Evolutionary conservation across 1,139 yeast genomes (phyloP).

Genomic region (Debaryomyces robertsiae): DNA sequence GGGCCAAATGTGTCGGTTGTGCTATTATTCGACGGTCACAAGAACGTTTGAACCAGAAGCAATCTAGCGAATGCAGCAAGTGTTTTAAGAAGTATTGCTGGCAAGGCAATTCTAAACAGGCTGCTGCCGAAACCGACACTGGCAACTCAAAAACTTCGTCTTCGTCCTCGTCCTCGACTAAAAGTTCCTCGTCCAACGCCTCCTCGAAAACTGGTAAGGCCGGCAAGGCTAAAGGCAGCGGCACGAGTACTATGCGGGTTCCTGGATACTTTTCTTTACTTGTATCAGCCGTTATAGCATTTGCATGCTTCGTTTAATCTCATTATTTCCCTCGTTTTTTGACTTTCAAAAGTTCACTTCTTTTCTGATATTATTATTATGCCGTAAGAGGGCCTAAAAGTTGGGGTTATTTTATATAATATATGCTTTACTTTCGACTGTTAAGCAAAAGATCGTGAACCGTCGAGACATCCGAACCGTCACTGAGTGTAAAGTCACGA

Average conservation of each 20-base stretch:
- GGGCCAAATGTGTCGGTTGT: conserved; percentile 51
- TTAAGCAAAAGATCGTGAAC: background rate
- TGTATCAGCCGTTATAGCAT: conserved; percentile 1
- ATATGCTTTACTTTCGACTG: background rate
- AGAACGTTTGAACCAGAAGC: conserved; percentile 40
- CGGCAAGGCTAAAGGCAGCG: conserved; percentile 2
- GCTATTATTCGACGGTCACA: conserved; percentile 48
- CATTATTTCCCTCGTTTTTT: no score
- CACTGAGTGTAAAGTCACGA: no score
- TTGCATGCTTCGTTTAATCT: conserved; percentile 1
- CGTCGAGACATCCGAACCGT: no score
- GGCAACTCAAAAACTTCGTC: no score
- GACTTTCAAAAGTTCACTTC: no score
- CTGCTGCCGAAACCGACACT: conserved; percentile 17
- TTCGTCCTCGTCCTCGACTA: conserved; percentile 7
- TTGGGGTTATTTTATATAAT: no score
- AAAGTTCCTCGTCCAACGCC: conserved; percentile 1
- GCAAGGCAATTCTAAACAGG: conserved; percentile 30
- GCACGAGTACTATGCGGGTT: background rate
- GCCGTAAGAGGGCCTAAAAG: no score
- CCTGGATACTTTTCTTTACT: conserved; percentile 1
- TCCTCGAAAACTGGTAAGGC: conserved; percentile 1
- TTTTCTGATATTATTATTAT: no score
- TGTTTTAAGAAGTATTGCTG: conserved; percentile 47
- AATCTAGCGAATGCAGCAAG: conserved; percentile 41